Conservation (phyloP, 495 filamentous ascomycete species). For the Staphylotrichum tortipilum region DNA sequence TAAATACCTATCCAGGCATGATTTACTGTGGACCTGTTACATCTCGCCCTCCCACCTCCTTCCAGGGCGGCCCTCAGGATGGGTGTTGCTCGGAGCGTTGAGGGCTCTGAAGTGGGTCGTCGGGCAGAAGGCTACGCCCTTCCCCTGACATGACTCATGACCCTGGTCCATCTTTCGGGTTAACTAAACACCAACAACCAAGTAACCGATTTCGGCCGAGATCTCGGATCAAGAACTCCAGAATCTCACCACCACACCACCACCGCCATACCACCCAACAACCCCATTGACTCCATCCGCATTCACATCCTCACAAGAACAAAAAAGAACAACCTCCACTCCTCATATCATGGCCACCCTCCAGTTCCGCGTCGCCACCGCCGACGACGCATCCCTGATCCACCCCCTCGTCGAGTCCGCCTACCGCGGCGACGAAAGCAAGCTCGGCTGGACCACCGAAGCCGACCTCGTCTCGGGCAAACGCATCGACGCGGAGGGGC, state of each 20-base stretch:
- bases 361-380: slow-evolving; percentile 4
- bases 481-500: slow-evolving; percentile 19
- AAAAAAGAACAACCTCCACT: not conserved
- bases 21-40: too few species aligned
- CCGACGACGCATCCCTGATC: not conserved
- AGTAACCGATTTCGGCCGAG: not conserved
- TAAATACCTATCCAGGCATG: too few species aligned
- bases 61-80: too few species aligned
- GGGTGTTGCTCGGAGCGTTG: too few species aligned
- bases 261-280: not conserved
- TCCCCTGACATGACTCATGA: not conserved
- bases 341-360: not conserved
- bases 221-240: too few species aligned
- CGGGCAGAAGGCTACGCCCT: not conserved
- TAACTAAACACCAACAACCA: not conserved
- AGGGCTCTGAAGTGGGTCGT: too few species aligned
- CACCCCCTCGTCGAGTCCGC: slow-evolving; percentile 32
- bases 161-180: not conserved
- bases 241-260: too few species aligned
- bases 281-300: not conserved
- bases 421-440: slow-evolving; percentile 33
- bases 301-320: not conserved
- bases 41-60: too few species aligned
- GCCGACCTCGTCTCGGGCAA: slow-evolving; percentile 27
- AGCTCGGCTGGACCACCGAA: slow-evolving; percentile 33